A percentile compares a stretch with the other conserved stretches of the same genome.
These are phyloP conservation scores for Diaporthe ampelina DNA, from an alignment of 2,329 filamentous ascomycete genomes.

Conservation along the genomic window DNA sequence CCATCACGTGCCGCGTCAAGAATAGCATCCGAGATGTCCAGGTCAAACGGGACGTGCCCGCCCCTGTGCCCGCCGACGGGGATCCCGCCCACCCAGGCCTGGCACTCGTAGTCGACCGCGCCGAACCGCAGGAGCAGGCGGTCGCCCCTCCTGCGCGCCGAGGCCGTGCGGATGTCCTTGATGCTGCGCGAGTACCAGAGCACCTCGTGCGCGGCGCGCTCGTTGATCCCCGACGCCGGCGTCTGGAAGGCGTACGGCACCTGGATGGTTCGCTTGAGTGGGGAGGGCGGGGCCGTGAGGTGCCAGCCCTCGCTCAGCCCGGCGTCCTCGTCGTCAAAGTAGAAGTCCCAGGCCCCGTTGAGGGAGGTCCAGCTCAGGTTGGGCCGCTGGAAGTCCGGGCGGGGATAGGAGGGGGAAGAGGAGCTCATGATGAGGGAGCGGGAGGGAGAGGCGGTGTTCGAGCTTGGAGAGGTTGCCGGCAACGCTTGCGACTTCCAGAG, in stretches of 20 bases:
- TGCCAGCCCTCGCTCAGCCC: conserved; percentile 70
- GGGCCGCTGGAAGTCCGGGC: conserved; percentile 73
- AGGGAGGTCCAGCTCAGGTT: conserved; percentile 71
- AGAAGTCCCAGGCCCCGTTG: conserved; percentile 74
- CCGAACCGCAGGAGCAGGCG: conserved; percentile 68
- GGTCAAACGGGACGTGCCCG: conserved; percentile 70
- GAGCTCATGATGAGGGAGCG: conserved; percentile 27
- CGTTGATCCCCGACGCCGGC: conserved; percentile 72
- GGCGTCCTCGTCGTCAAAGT: conserved; percentile 75
- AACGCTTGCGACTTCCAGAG: conserved; percentile 12
- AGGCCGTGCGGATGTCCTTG: conserved; percentile 60
- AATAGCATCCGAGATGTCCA: conserved; percentile 69
- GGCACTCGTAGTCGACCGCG: conserved; percentile 73
- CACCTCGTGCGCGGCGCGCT: conserved; percentile 74
- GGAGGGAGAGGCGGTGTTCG: neutral
- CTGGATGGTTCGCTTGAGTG: conserved; percentile 66
- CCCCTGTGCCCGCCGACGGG: conserved; percentile 69
- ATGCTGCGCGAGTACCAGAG: conserved; percentile 75
- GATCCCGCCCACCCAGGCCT: conserved; percentile 67
- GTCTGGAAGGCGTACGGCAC: conserved; percentile 78
- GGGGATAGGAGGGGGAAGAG: conserved; percentile 62
- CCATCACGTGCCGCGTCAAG: conserved; percentile 39
- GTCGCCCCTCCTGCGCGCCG: conserved; percentile 57
- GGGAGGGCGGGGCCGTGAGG: conserved; percentile 61
- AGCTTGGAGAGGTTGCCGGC: neutral